phyloP scores from a whole-genome alignment of 208 protist species.

The Acanthamoeba lenticulata region DNA sequence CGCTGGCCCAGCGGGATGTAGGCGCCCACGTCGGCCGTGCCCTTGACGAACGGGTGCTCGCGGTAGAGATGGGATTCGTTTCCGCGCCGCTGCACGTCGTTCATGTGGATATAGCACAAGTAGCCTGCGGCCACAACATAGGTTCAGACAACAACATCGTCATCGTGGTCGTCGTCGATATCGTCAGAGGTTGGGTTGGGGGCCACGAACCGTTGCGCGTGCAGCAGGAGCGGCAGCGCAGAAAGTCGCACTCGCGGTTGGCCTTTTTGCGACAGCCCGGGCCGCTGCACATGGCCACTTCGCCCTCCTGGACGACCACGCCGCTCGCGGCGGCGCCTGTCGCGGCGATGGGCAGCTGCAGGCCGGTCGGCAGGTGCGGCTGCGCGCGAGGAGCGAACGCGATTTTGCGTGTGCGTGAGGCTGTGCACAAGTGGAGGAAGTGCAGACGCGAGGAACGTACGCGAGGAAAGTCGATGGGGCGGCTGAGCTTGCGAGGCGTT shows the following conservation, averaged over 20 bases:
- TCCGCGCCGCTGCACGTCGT: conserved; percentile 17
- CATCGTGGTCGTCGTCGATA: too few species aligned
- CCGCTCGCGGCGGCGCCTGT: neutral
- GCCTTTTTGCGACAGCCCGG: neutral
- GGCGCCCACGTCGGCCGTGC: neutral
- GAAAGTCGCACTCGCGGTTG: neutral
- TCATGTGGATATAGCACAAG: conserved; percentile 8
- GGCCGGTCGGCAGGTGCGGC: neutral
- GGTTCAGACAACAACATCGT: neutral
- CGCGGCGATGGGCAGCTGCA: neutral
- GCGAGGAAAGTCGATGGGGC: neutral
- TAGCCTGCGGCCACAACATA: neutral
- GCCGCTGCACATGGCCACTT: neutral
- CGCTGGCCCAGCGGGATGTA: neutral
- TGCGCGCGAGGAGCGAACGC: neutral
- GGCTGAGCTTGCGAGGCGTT: neutral
- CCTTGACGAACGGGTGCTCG: conserved; percentile 3
- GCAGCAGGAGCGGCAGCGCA: neutral
- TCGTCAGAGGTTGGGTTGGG: too few species aligned
- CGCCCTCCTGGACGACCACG: neutral
- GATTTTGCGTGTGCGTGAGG: neutral
- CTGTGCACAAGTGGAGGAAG: neutral
- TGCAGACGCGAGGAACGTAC: neutral
- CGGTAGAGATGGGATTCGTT: conserved; percentile 1
- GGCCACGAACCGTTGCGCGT: neutral